Percentiles rank a stretch among this genome's conserved stretches.
Evolutionary conservation across 257 asterid genomes (phyloP).

Genomic region (Solanum chiquidenum): DNA sequence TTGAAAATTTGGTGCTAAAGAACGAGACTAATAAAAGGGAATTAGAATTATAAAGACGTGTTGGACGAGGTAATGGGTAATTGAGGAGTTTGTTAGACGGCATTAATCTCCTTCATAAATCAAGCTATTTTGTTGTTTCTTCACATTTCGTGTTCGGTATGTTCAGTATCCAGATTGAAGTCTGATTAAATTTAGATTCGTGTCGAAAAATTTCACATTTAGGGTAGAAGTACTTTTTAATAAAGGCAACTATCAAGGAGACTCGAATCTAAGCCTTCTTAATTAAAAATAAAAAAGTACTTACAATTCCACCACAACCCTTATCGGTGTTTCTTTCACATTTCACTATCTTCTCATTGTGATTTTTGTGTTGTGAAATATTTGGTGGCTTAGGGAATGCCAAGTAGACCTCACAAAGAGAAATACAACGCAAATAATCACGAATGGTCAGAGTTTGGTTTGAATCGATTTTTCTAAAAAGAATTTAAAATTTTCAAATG

Average conservation of each 20-base stretch:
- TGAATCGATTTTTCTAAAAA: too few species aligned
- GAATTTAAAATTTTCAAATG: too few species aligned
- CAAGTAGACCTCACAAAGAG: not conserved
- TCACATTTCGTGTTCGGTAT: not conserved
- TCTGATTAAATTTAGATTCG: too few species aligned
- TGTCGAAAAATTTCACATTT: rapidly evolving
- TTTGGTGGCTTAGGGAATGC: not conserved
- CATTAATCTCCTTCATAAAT: not conserved
- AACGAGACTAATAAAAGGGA: not conserved
- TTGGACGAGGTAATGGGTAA: not conserved
- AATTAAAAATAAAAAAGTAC: rapidly evolving
- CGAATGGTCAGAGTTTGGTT: not conserved
- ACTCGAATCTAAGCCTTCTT: too few species aligned
- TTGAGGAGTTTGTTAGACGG: not conserved
- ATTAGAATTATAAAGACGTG: not conserved
- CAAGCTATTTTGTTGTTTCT: not conserved
- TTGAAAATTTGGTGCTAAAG: not conserved
- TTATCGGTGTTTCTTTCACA: not conserved
- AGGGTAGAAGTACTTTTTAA: too few species aligned
- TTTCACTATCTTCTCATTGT: not conserved
- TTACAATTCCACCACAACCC: rapidly evolving
- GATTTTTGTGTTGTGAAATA: not conserved
- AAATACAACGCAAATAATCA: not conserved
- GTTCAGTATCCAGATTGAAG: too few species aligned
- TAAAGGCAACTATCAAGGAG: rapidly evolving